Conservation (phyloP, 108 stramenopile genomes). For the Discostella stelligeroides region DNA sequence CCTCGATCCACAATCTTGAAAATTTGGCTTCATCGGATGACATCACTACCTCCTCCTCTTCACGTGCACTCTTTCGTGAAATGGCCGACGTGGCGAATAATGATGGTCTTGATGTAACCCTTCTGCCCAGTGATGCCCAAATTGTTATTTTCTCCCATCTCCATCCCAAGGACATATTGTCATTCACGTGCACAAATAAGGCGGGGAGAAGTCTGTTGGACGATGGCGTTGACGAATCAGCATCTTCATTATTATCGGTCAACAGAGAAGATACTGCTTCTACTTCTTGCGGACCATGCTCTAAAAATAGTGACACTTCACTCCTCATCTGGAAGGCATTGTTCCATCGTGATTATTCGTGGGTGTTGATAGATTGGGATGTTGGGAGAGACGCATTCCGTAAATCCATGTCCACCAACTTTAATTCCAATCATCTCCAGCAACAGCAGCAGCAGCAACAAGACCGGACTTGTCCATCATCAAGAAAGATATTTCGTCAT, state of each 20-base stretch:
- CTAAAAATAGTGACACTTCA: slow-evolving; percentile 20
- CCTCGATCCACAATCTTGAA: slow-evolving; percentile 39
- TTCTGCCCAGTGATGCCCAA: slow-evolving; percentile 66
- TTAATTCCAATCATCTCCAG: not conserved
- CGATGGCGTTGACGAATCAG: slow-evolving; percentile 11
- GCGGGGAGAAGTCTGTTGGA: slow-evolving; percentile 23
- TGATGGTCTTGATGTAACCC: slow-evolving; percentile 44
- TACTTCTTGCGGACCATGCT: too few species aligned
- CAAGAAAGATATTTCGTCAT: slow-evolving; percentile 29
- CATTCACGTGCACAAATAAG: slow-evolving; percentile 58
- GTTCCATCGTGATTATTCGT: slow-evolving; percentile 77
- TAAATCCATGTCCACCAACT: slow-evolving; percentile 55
- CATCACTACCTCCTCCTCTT: not conserved
- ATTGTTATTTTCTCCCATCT: slow-evolving; percentile 70
- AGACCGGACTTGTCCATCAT: not conserved
- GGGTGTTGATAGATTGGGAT: slow-evolving; percentile 68
- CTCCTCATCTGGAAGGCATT: slow-evolving; percentile 68
- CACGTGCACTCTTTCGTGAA: slow-evolving; percentile 22
- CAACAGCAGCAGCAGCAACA: slow-evolving; percentile 13
- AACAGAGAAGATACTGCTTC: slow-evolving; percentile 31
- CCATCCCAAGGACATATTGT: slow-evolving; percentile 69
- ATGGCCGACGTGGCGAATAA: slow-evolving; percentile 54
- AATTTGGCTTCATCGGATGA: slow-evolving; percentile 17
- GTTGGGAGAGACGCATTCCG: slow-evolving; percentile 62
- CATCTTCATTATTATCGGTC: slow-evolving; percentile 16